Evolutionary conservation across 192 early-diverging fungal species (phyloP).

Genomic region (Backusella macrospora): DNA sequence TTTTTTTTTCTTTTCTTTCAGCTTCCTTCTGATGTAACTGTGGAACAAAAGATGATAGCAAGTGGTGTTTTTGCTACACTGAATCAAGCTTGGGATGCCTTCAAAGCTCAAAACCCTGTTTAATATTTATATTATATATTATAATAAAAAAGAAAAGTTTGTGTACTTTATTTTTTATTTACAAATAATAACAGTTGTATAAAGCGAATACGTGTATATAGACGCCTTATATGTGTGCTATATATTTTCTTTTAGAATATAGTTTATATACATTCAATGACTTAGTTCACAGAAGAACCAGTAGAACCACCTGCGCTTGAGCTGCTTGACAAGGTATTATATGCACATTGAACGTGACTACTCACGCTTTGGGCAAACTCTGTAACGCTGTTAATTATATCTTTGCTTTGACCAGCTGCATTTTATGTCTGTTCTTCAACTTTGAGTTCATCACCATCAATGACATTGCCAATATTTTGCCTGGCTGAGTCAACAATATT

Average conservation of each 20-base stretch:
- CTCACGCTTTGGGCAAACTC: not conserved
- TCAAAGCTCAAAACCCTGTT: slow-evolving; percentile 75
- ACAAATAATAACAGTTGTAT: too few species aligned
- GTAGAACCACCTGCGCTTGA: not conserved
- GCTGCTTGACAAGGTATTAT: not conserved
- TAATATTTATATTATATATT: not conserved
- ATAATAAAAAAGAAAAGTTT: not conserved
- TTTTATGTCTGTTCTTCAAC: slow-evolving; percentile 5
- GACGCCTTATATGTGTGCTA: too few species aligned
- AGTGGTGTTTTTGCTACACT: slow-evolving; percentile 83
- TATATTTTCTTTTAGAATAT: too few species aligned
- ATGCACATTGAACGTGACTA: not conserved
- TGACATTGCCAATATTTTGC: not conserved
- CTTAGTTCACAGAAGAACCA: not conserved
- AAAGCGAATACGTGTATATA: too few species aligned
- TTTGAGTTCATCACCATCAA: not conserved
- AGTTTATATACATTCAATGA: not conserved
- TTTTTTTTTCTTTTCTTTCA: slow-evolving; percentile 41
- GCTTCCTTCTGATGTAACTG: slow-evolving; percentile 50
- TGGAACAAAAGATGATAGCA: slow-evolving; percentile 86
- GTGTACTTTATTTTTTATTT: too few species aligned
- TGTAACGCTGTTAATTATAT: not conserved
- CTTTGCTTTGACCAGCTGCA: not conserved
- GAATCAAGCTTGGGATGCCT: slow-evolving; percentile 94
- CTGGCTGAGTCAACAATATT: not conserved